Percentiles rank a stretch among this genome's conserved stretches.
phyloP scores from a whole-genome alignment of 352 stramenopile species.

The Phytophthora cryptogea region DNA sequence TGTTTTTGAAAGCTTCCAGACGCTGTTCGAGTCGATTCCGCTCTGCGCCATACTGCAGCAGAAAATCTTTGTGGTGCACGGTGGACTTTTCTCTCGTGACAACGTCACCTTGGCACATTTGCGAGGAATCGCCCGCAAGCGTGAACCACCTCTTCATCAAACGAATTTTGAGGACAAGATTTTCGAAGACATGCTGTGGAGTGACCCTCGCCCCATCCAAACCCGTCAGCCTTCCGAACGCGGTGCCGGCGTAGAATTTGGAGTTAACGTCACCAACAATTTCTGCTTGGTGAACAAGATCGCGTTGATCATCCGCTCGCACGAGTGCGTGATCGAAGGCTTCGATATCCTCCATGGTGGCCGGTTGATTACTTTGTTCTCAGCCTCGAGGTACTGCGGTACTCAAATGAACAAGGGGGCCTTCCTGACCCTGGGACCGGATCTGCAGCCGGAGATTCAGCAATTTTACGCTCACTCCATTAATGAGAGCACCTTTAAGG shows the following conservation, averaged over 20 bases:
- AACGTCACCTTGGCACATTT: slow-evolving; percentile 92
- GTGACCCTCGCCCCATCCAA: slow-evolving; percentile 84
- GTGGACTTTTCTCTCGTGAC: slow-evolving; percentile 91
- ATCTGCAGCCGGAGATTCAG: slow-evolving; percentile 93
- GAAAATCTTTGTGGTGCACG: slow-evolving; percentile 95
- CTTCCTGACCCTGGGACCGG: slow-evolving; percentile 89
- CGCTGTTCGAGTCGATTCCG: slow-evolving; percentile 87
- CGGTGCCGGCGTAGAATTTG: slow-evolving; percentile 93
- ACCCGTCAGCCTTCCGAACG: slow-evolving; percentile 81
- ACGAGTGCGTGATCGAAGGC: slow-evolving; percentile 93
- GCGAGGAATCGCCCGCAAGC: slow-evolving; percentile 89
- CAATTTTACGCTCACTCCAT: slow-evolving; percentile 93
- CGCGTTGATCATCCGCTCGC: slow-evolving; percentile 92
- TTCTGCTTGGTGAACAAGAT: slow-evolving; percentile 94
- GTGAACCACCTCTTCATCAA: slow-evolving; percentile 90
- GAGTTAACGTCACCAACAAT: slow-evolving; percentile 92
- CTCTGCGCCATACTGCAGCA: slow-evolving; percentile 90
- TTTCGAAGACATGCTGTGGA: slow-evolving; percentile 95
- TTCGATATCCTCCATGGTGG: slow-evolving; percentile 91
- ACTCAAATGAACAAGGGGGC: slow-evolving; percentile 94
- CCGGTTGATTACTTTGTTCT: slow-evolving; percentile 93
- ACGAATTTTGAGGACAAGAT: slow-evolving; percentile 92
- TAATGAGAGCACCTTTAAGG: slow-evolving; percentile 79
- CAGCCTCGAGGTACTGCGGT: slow-evolving; percentile 91
- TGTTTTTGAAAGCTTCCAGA: slow-evolving; percentile 75